Percentiles rank a stretch among this genome's conserved stretches.
phyloP scores from a whole-genome alignment of 495 filamentous ascomycete genomes.

The Aspergillus homomorphus region DNA sequence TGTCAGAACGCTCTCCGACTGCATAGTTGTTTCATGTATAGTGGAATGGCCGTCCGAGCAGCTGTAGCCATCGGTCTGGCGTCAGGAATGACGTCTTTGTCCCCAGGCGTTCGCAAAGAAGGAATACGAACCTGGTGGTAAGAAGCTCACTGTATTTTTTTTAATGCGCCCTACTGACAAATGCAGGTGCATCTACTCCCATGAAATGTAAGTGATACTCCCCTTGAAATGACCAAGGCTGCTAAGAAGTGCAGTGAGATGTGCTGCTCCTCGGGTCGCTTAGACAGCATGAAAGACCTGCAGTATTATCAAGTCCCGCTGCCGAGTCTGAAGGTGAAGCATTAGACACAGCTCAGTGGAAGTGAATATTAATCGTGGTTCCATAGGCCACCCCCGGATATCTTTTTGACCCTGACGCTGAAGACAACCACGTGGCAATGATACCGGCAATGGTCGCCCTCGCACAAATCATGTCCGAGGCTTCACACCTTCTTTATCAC shows the following conservation, averaged over 20 bases:
- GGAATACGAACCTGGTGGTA: slow-evolving; percentile 28
- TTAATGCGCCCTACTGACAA: slow-evolving; percentile 1
- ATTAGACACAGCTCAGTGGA: background rate
- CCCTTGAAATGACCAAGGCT: background rate
- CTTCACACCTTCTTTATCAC: slow-evolving; percentile 29
- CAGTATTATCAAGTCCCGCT: slow-evolving; percentile 26
- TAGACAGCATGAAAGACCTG: slow-evolving; percentile 30
- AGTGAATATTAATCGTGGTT: background rate
- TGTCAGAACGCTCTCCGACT: slow-evolving; percentile 26
- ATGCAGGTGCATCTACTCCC: slow-evolving; percentile 22
- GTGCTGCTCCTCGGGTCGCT: slow-evolving; percentile 29
- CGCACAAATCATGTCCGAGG: slow-evolving; percentile 27
- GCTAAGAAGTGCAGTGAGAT: slow-evolving; percentile 20
- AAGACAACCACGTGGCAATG: slow-evolving; percentile 27
- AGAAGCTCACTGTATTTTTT: background rate
- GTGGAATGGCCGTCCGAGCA: slow-evolving; percentile 27
- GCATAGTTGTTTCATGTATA: slow-evolving; percentile 29
- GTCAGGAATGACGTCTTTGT: slow-evolving; percentile 24
- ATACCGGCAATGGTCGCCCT: slow-evolving; percentile 28
- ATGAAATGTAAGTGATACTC: slow-evolving; percentile 21
- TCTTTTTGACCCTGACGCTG: slow-evolving; percentile 20
- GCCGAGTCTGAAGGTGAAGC: slow-evolving; percentile 21
- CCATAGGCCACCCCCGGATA: slow-evolving; percentile 1
- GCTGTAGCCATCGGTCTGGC: slow-evolving; percentile 27
- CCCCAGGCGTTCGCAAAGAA: slow-evolving; percentile 17